Evolutionary conservation across 2,329 filamentous ascomycete species (phyloP).

Genomic region (Ceratocystis albifundus): DNA sequence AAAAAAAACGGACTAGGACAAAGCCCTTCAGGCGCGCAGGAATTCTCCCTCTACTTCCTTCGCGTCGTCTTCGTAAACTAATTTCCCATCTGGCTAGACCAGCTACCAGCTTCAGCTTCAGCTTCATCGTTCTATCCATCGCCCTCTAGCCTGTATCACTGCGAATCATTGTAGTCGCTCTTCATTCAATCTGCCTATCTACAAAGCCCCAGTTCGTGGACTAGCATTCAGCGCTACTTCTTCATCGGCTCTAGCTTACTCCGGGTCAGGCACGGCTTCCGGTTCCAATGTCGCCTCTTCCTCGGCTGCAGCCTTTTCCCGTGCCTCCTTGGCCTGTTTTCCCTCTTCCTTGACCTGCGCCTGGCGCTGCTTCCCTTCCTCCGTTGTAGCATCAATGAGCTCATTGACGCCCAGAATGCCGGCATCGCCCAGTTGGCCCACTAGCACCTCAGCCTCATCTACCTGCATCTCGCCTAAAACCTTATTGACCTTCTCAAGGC

Average conservation of each 20-base stretch:
- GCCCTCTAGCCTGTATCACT: neutral
- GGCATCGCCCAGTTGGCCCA: slow-evolving; percentile 68
- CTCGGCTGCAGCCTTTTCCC: slow-evolving; percentile 11
- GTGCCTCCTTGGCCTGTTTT: slow-evolving; percentile 25
- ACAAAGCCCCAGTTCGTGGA: neutral
- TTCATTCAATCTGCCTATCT: neutral
- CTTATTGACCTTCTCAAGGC: slow-evolving; percentile 50
- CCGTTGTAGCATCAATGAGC: slow-evolving; percentile 89
- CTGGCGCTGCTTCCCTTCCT: slow-evolving; percentile 66
- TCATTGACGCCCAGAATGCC: slow-evolving; percentile 83
- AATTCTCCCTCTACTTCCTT: neutral
- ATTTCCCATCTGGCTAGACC: too few species aligned
- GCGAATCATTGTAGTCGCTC: neutral
- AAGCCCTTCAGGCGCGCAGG: neutral
- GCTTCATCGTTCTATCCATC: too few species aligned
- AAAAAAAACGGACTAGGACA: neutral
- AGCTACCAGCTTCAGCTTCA: too few species aligned
- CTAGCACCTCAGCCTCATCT: slow-evolving; percentile 73
- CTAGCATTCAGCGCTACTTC: neutral
- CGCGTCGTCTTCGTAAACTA: too few species aligned
- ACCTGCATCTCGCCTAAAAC: slow-evolving; percentile 78
- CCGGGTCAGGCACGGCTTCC: slow-evolving; percentile 20
- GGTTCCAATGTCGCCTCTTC: slow-evolving; percentile 1
- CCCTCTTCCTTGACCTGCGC: slow-evolving; percentile 56
- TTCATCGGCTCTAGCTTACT: slow-evolving; percentile 17